Percentiles rank a stretch among this genome's conserved stretches.
phyloP scores from a whole-genome alignment of 2,329 filamentous ascomycete genomes.

The Trichoderma hamatum region DNA sequence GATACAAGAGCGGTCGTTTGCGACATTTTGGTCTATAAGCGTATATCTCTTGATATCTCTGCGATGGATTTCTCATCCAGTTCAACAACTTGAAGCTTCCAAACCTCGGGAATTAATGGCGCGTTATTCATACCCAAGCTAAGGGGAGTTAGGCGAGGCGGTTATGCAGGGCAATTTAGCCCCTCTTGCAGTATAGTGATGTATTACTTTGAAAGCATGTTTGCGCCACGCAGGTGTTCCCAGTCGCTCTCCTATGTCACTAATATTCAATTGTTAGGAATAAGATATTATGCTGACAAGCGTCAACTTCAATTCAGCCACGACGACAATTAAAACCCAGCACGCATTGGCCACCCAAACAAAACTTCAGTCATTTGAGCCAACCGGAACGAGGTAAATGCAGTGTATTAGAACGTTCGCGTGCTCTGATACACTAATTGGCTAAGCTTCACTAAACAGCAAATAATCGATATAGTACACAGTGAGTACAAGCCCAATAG shows the following conservation, averaged over 20 bases:
- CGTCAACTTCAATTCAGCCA: not conserved
- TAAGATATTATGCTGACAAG: not conserved
- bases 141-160: not conserved
- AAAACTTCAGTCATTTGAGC: not conserved
- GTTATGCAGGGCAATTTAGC: not conserved
- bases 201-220: not conserved
- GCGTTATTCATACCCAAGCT: not conserved
- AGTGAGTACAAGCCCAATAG: too few relatives aligned
- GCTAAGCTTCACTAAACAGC: too few relatives aligned
- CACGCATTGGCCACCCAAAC: not conserved
- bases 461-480: too few relatives aligned
- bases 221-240: not conserved
- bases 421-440: not conserved
- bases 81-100: not conserved
- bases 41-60: not conserved
- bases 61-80: not conserved
- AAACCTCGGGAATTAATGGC: not conserved
- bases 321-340: not conserved
- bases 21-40: not conserved
- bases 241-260: not conserved
- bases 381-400: not conserved
- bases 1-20: slow-evolving; percentile 25
- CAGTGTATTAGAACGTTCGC: not conserved
- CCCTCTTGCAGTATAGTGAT: not conserved
- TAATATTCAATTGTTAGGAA: not conserved